These are phyloP conservation scores for Cudoniella acicularis DNA, from an alignment of 495 filamentous ascomycete species.

Conservation along the genomic window DNA sequence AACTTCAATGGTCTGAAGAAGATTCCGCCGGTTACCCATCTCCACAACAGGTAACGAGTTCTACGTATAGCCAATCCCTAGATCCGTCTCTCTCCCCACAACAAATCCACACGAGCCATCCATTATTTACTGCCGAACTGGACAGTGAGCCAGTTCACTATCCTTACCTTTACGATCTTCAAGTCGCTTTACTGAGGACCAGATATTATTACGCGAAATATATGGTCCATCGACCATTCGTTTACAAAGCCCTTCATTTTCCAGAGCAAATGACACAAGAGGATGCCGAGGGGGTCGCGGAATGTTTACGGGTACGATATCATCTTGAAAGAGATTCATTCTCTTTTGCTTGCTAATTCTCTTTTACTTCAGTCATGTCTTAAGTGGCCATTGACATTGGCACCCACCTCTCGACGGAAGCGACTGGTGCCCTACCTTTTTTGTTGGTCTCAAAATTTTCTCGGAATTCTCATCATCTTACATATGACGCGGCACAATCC, in stretches of 20 bases:
- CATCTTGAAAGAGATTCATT: no score
- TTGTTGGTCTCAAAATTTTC: constrained; percentile 55
- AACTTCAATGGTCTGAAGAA: constrained; percentile 52
- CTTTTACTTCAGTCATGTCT: constrained; percentile 33
- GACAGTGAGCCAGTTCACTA: constrained; percentile 39
- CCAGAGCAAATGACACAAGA: constrained; percentile 49
- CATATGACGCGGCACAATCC: constrained; percentile 47
- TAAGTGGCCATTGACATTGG: constrained; percentile 56
- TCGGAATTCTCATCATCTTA: constrained; percentile 52
- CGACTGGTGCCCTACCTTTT: constrained; percentile 53
- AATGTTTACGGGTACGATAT: constrained; percentile 41
- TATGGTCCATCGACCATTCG: constrained; percentile 54
- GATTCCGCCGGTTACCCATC: constrained; percentile 39
- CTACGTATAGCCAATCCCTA: constrained; percentile 10
- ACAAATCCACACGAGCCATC: background rate
- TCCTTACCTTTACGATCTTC: constrained; percentile 48
- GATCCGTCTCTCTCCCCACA: constrained; percentile 22
- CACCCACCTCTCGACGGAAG: constrained; percentile 51
- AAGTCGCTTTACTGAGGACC: constrained; percentile 52
- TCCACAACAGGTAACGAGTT: background rate
- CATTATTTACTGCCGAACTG: constrained; percentile 47
- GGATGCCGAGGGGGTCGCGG: constrained; percentile 45
- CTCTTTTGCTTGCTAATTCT: background rate
- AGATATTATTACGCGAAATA: constrained; percentile 58
- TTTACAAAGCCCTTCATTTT: constrained; percentile 59